Evolutionary conservation across 2,329 filamentous ascomycete species (phyloP).

Genomic region (Phialemonium atrogriseum): DNA sequence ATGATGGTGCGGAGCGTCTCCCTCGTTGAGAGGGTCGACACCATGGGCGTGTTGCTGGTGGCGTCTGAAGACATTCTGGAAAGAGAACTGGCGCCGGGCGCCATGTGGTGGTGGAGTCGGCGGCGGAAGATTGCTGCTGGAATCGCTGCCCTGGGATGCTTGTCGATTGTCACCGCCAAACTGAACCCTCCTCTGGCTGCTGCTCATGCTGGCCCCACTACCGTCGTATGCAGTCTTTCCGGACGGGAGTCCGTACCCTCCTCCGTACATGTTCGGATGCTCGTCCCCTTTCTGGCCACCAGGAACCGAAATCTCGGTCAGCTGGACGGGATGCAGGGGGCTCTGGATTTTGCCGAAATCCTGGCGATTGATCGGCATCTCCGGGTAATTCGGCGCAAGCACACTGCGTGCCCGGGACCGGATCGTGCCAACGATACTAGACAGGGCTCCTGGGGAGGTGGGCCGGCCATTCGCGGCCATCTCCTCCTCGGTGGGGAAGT

Average conservation of each 20-base stretch:
- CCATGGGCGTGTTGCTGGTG: conserved; percentile 25
- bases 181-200: conserved; percentile 35
- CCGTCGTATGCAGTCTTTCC: conserved; percentile 41
- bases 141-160: conserved; percentile 30
- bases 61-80: conserved; percentile 73
- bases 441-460: conserved; percentile 38
- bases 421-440: conserved; percentile 50
- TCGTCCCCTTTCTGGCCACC: conserved; percentile 35
- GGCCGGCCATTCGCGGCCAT: conserved; percentile 45
- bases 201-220: conserved; percentile 35
- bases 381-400: conserved; percentile 28
- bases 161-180: conserved; percentile 30
- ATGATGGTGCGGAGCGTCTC: conserved; percentile 15
- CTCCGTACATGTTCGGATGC: conserved; percentile 25
- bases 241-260: conserved; percentile 42
- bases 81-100: conserved; percentile 78
- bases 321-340: conserved; percentile 52
- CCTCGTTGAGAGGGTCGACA: conserved; percentile 10
- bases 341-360: conserved; percentile 33
- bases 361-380: conserved; percentile 22
- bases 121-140: conserved; percentile 35
- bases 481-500: conserved; percentile 63
- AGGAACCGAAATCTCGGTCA: conserved; percentile 52
- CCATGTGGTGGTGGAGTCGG: conserved; percentile 56
- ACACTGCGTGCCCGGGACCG: conserved; percentile 35